phyloP scores from a whole-genome alignment of 805 yeast genomes.

The Saturnispora halmiae region DNA sequence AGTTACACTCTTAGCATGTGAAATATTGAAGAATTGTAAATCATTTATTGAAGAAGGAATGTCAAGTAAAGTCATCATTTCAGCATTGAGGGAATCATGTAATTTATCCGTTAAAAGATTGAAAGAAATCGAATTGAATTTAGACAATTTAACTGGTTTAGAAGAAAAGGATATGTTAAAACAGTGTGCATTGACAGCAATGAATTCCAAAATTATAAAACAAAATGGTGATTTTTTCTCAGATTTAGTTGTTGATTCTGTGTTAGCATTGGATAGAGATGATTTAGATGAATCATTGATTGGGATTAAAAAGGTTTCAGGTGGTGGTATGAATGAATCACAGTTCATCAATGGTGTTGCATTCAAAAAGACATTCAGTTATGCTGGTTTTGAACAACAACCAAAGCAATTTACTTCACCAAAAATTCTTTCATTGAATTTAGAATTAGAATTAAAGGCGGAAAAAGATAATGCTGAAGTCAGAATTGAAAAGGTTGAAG shows the following conservation, averaged over 20 bases:
- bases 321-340: conserved; percentile 95
- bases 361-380: conserved; percentile 91
- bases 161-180: conserved; percentile 71
- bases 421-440: conserved; percentile 73
- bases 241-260: conserved; percentile 95
- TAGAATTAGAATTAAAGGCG: conserved; percentile 93
- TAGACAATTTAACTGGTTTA: conserved; percentile 36
- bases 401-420: conserved; percentile 80
- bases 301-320: conserved; percentile 91
- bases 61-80: conserved; percentile 78
- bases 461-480: conserved; percentile 99
- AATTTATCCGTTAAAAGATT: conserved; percentile 66
- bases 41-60: conserved; percentile 92
- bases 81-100: conserved; percentile 81
- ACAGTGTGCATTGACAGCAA: conserved; percentile 93
- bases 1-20: conserved; percentile 86
- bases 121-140: conserved; percentile 64
- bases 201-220: conserved; percentile 89
- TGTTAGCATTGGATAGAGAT: conserved; percentile 70
- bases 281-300: conserved; percentile 84
- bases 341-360: conserved; percentile 89
- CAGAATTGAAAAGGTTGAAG: conserved; percentile 84
- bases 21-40: conserved; percentile 80
- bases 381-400: conserved; percentile 98
- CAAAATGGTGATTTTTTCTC: conserved; percentile 85